Base-by-base conservation (phyloP, 768 basidiomycete genomes). In the Suillus paluster region DNA sequence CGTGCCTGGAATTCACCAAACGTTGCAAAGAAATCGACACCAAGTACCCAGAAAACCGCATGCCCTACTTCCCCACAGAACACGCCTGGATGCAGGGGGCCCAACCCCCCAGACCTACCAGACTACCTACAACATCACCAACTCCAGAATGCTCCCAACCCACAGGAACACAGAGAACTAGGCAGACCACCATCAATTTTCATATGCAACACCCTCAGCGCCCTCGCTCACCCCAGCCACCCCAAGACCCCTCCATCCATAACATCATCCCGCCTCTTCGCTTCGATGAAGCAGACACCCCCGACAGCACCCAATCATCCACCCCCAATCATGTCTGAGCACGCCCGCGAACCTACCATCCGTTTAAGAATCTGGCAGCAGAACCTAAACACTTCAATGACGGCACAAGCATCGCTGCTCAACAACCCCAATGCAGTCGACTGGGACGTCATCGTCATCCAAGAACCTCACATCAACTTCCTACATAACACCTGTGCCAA, bases 321-420 rank as follows among this genome's bases (percentile, higher is more conserved):
- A 11, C 19, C 19, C 8, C 41, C 8, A 15, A 5, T 42, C 17
- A 15, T 42, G 30, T 30, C 30, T 42, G 41, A 15, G 19, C 41
- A 30, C 6, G 30, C 30, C 30, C 30, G 30, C 6, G 30, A 30
- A 30, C 30, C 30, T 6, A 3, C 30, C 6, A 6, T 30, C 30
- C 30, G 30, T 30, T 6, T 30, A 6, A 42, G 67, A 1, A 70
- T 76, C 6, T 69, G 67, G 66, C 74, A 75, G 59, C 72, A 72
- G 25, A 78, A 77, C 30, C 19, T 73, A 3, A 65, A 66, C 62
- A 71, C 70, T 8, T 76, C 73, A 0, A 33, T 36, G 3, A 55
- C 19, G 0, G 64, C 71, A 0, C 70, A 71, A 42, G 41, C 42
- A 11, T 63, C 64, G 5, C 8, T 73, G 0, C 50, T 75, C 0